phyloP scores from a whole-genome alignment of 352 stramenopile species.

The Phytophthora kernoviae region DNA sequence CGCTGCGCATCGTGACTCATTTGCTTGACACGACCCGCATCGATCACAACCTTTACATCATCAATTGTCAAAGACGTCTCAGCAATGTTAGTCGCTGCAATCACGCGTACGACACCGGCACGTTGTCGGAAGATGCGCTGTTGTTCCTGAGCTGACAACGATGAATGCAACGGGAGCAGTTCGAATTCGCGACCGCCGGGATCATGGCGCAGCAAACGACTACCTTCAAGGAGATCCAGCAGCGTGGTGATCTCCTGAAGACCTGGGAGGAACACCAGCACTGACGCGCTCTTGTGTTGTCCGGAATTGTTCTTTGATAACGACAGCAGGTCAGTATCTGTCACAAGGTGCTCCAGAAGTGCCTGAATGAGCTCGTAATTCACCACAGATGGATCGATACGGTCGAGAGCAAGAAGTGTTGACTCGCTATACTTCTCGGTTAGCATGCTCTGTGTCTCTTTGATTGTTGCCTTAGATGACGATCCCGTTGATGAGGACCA shows the following conservation, averaged over 20 bases:
- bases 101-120: slow-evolving; percentile 86
- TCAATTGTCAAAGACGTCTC: slow-evolving; percentile 97
- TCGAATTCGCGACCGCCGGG: slow-evolving; percentile 46
- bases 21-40: slow-evolving; percentile 95
- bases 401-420: slow-evolving; percentile 82
- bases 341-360: slow-evolving; percentile 84
- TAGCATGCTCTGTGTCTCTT: slow-evolving; percentile 23
- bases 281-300: slow-evolving; percentile 63
- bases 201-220: slow-evolving; percentile 55
- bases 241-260: slow-evolving; percentile 93
- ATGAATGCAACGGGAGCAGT: slow-evolving; percentile 93
- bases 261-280: slow-evolving; percentile 96
- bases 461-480: slow-evolving; percentile 23
- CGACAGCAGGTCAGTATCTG: slow-evolving; percentile 50
- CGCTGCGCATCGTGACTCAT: slow-evolving; percentile 81
- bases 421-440: slow-evolving; percentile 84
- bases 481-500: slow-evolving; percentile 47
- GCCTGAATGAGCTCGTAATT: slow-evolving; percentile 95
- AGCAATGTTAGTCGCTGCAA: slow-evolving; percentile 97
- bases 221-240: slow-evolving; percentile 68
- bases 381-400: slow-evolving; percentile 91
- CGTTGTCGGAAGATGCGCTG: slow-evolving; percentile 90
- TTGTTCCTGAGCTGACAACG: slow-evolving; percentile 94
- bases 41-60: slow-evolving; percentile 95
- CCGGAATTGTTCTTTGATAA: slow-evolving; percentile 9